Evolutionary conservation across 345 rosid genomes (phyloP).

Genomic region (Populus pruinosa): DNA sequence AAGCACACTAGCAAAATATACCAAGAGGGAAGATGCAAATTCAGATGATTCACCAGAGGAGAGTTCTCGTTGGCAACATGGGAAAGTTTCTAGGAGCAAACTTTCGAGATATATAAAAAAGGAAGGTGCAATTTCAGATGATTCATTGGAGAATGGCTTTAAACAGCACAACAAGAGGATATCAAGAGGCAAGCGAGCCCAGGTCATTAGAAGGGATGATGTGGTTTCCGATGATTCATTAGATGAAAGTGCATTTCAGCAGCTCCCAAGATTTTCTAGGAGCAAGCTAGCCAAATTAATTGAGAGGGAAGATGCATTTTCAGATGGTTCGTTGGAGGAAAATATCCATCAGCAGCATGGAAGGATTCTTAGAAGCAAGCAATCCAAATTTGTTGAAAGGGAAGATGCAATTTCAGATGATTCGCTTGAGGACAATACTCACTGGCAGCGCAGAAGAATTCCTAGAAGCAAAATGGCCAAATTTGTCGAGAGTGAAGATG

Average conservation of each 20-base stretch:
- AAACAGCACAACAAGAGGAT: constrained; percentile 15
- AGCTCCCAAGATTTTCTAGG: constrained; percentile 19
- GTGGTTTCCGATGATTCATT: constrained; percentile 34
- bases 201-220: constrained; percentile 20
- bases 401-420: constrained; percentile 32
- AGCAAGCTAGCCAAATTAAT: constrained; percentile 24
- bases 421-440: constrained; percentile 18
- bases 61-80: constrained; percentile 11
- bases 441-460: constrained; percentile 15
- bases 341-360: constrained; percentile 17
- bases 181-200: constrained; percentile 15
- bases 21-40: constrained; percentile 15
- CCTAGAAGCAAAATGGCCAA: constrained; percentile 23
- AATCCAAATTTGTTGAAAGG: constrained; percentile 18
- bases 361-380: constrained; percentile 26
- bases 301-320: constrained; percentile 21
- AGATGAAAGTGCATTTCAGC: constrained; percentile 21
- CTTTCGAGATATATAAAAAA: constrained; percentile 17
- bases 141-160: constrained; percentile 29
- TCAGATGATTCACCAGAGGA: constrained; percentile 36
- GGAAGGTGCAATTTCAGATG: constrained; percentile 30
- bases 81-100: constrained; percentile 22
- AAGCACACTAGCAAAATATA: constrained; percentile 16
- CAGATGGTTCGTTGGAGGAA: constrained; percentile 27
- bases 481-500: constrained; percentile 23